phyloP scores from a whole-genome alignment of 2,329 filamentous ascomycete species.

The Ophiocordyceps camponoti-floridani region DNA sequence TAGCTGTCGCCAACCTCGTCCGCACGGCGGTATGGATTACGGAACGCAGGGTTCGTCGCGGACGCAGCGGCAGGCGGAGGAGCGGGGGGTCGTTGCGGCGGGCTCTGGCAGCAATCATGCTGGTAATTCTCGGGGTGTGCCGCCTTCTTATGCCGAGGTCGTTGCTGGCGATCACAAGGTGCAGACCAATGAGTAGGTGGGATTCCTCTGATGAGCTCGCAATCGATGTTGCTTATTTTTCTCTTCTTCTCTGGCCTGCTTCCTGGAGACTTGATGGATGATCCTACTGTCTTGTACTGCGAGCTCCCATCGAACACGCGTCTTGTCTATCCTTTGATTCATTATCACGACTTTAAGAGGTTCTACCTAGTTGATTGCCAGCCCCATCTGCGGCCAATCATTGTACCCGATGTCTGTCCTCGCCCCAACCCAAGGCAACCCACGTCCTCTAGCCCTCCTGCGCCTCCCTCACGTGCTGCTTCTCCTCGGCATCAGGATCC shows the following conservation, averaged over 20 bases:
- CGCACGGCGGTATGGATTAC: slow-evolving; percentile 10
- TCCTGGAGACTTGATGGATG: neutral
- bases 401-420: neutral
- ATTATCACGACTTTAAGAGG: neutral
- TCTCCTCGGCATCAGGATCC: slow-evolving; percentile 11
- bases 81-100: slow-evolving; percentile 14
- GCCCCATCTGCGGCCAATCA: neutral
- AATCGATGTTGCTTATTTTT: neutral
- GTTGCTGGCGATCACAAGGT: slow-evolving; percentile 84
- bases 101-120: slow-evolving; percentile 20
- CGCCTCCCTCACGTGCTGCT: slow-evolving; percentile 8
- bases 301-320: neutral
- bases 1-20: slow-evolving; percentile 6
- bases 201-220: neutral
- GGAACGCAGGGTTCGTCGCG: slow-evolving; percentile 6
- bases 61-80: slow-evolving; percentile 7
- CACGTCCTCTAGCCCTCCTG: neutral
- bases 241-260: neutral
- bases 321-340: neutral
- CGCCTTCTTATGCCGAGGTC: slow-evolving; percentile 80
- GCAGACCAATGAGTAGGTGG: slow-evolving; percentile 29
- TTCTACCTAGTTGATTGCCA: neutral
- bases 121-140: slow-evolving; percentile 26
- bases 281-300: neutral
- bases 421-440: too few relatives aligned